Percentiles rank a stretch among this genome's conserved stretches.
phyloP scores from a whole-genome alignment of 2,329 filamentous ascomycete species.

The Ophiostoma novo-ulmi region DNA sequence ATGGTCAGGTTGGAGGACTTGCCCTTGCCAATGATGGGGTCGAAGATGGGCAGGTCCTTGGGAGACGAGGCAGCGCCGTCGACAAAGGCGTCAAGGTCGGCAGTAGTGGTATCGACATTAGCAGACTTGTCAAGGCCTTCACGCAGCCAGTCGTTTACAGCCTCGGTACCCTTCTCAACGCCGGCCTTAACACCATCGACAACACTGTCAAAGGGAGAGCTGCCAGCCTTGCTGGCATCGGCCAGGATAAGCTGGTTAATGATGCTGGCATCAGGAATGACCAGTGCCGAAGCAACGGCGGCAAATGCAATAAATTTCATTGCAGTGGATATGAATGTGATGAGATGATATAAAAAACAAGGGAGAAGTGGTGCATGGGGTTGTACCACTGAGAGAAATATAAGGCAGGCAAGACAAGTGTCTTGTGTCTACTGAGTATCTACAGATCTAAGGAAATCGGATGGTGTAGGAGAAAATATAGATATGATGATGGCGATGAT shows the following conservation, averaged over 20 bases:
- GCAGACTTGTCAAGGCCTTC: slow-evolving; percentile 18
- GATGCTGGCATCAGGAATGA: slow-evolving; percentile 27
- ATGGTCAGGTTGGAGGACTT: slow-evolving; percentile 63
- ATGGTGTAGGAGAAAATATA: neutral
- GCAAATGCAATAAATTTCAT: slow-evolving; percentile 30
- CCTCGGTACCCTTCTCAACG: slow-evolving; percentile 19
- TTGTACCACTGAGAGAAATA: neutral
- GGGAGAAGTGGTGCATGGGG: neutral
- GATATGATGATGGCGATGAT: neutral
- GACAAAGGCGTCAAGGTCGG: neutral
- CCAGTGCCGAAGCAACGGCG: slow-evolving; percentile 28
- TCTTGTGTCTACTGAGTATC: neutral
- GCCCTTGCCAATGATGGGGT: slow-evolving; percentile 9
- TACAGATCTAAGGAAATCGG: neutral
- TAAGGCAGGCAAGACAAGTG: neutral
- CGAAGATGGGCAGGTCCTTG: slow-evolving; percentile 12
- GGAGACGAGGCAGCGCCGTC: neutral
- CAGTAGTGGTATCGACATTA: neutral
- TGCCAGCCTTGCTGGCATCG: slow-evolving; percentile 15
- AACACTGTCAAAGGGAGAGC: slow-evolving; percentile 7
- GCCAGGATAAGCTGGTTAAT: slow-evolving; percentile 27
- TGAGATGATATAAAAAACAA: neutral
- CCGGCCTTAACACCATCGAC: slow-evolving; percentile 19
- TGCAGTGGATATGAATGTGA: neutral
- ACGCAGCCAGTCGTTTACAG: slow-evolving; percentile 23